Conservation (phyloP, 2,329 filamentous ascomycete genomes). For the Xylariomycetidae sp. region DNA sequence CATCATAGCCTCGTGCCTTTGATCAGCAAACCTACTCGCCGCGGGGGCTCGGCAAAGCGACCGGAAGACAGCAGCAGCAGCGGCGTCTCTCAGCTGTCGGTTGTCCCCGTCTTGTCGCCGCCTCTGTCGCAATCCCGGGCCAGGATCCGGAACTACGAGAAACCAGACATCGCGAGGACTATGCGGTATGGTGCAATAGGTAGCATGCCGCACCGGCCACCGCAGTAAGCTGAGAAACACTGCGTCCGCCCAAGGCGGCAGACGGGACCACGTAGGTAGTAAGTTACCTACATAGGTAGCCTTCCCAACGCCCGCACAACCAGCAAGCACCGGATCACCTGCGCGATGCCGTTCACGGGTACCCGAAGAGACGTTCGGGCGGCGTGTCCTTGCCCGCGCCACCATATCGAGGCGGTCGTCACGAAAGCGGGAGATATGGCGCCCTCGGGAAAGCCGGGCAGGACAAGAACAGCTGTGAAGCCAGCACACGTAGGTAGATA, state of each 20-base stretch:
- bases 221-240: conserved; percentile 27
- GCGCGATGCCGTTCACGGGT: conserved; percentile 39
- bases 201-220: conserved; percentile 38
- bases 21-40: too few relatives aligned
- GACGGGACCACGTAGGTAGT: background rate
- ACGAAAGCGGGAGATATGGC: conserved; percentile 26
- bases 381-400: conserved; percentile 31
- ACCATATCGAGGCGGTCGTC: conserved; percentile 38
- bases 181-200: conserved; percentile 38
- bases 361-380: conserved; percentile 33
- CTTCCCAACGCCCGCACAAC: conserved; percentile 46
- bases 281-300: conserved; percentile 19
- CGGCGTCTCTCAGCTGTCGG: too few relatives aligned
- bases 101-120: conserved; percentile 31
- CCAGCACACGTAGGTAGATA: too few relatives aligned
- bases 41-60: too few relatives aligned
- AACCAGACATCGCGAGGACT: conserved; percentile 44
- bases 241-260: background rate
- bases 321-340: conserved; percentile 38
- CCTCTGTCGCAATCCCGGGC: conserved; percentile 26
- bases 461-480: conserved; percentile 33
- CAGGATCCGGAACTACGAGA: conserved; percentile 34
- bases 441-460: conserved; percentile 35
- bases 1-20: too few relatives aligned
- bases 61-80: too few relatives aligned